Evolutionary conservation across 1,284 basidiomycete genomes (phyloP).

Genomic region (Apiotrichum sp.): DNA sequence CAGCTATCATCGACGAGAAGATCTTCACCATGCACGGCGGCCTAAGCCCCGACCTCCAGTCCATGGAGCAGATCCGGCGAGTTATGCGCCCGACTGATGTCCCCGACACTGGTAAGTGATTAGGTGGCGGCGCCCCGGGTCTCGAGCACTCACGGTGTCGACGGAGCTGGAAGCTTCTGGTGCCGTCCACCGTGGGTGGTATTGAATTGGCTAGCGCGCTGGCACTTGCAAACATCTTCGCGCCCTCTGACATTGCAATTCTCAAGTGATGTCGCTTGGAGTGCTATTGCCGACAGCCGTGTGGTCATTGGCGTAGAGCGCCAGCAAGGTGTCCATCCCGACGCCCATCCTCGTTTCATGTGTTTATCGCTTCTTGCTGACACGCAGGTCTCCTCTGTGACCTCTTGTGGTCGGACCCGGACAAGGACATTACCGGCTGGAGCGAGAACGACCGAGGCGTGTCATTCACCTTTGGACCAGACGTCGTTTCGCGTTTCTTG

Average conservation of each 20-base stretch:
- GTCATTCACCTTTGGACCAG: slow-evolving; percentile 79
- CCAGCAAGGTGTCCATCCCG: too few relatives aligned
- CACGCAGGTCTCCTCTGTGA: slow-evolving; percentile 78
- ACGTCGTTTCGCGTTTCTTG: slow-evolving; percentile 94
- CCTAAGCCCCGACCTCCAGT: slow-evolving; percentile 87
- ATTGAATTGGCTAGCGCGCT: too few relatives aligned
- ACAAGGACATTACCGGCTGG: slow-evolving; percentile 99
- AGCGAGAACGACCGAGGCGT: slow-evolving; percentile 99
- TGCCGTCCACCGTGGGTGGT: too few relatives aligned
- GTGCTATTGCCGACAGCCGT: too few relatives aligned
- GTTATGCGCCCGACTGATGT: slow-evolving; percentile 99
- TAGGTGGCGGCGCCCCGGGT: background rate
- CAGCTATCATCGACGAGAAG: slow-evolving; percentile 59
- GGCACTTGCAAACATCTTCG: too few relatives aligned
- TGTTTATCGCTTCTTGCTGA: too few relatives aligned
- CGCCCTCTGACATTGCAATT: too few relatives aligned
- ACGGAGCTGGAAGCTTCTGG: too few relatives aligned
- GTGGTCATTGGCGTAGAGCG: too few relatives aligned
- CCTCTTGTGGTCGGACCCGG: slow-evolving; percentile 97
- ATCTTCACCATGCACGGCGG: slow-evolving; percentile 55
- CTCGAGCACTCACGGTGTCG: too few relatives aligned
- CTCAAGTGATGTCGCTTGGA: too few relatives aligned
- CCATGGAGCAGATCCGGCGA: slow-evolving; percentile 98
- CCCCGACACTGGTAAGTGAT: slow-evolving; percentile 82
- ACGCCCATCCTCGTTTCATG: too few relatives aligned